Evolutionary conservation across 2,329 filamentous ascomycete species (phyloP).

Genomic region (Paecilomyces sp.): DNA sequence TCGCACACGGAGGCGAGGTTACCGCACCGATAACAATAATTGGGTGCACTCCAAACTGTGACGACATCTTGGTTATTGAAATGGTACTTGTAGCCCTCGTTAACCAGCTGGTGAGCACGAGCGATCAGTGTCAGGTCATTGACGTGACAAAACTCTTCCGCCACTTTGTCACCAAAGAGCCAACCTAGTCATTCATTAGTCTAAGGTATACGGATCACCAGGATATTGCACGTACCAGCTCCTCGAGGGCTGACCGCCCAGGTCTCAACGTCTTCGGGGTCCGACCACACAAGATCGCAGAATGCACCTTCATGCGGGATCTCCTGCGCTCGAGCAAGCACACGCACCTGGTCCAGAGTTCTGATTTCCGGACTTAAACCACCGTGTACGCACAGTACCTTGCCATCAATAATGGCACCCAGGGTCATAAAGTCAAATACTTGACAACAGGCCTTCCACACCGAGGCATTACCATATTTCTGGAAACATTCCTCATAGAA

Average conservation of each 20-base stretch:
- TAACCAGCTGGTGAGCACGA: conserved; percentile 67
- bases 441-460: conserved; percentile 74
- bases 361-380: conserved; percentile 66
- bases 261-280: conserved; percentile 64
- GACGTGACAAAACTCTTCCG: conserved; percentile 70
- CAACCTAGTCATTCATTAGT: conserved; percentile 31
- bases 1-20: conserved; percentile 89
- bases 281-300: conserved; percentile 70
- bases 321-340: conserved; percentile 66
- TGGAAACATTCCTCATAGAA: conserved; percentile 73
- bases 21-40: conserved; percentile 97
- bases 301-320: conserved; percentile 72
- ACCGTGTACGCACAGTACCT: conserved; percentile 66
- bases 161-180: conserved; percentile 65
- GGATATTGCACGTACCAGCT: conserved; percentile 43
- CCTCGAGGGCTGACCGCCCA: conserved; percentile 64
- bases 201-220: neutral
- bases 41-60: conserved; percentile 69
- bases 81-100: conserved; percentile 83
- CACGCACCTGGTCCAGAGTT: conserved; percentile 67
- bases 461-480: conserved; percentile 70
- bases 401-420: conserved; percentile 66
- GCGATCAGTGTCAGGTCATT: conserved; percentile 66
- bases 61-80: conserved; percentile 93
- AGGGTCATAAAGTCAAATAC: conserved; percentile 71